These are phyloP conservation scores for Colletotrichum sp. DNA, from an alignment of 2,329 filamentous ascomycete species.

Conservation along the genomic window DNA sequence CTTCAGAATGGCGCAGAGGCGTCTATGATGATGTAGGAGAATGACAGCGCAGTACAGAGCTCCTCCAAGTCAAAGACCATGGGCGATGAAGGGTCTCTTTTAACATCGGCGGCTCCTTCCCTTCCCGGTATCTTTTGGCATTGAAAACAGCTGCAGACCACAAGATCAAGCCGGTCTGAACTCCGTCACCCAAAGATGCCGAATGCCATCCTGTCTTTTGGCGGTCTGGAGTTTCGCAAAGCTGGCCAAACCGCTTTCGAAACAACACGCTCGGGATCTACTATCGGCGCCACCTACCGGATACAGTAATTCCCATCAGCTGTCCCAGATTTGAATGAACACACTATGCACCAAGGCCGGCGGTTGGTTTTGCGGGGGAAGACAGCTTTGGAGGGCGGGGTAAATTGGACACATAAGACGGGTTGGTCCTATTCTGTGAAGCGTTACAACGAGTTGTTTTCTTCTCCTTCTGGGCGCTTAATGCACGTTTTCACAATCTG, in stretches of 20 bases:
- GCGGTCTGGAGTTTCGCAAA: conserved; percentile 1
- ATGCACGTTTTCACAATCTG: background rate
- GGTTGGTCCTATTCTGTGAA: background rate
- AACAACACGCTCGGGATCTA: background rate
- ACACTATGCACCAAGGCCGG: background rate
- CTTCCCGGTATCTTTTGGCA: background rate
- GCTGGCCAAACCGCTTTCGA: background rate
- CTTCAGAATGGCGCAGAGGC: background rate
- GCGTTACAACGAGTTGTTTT: background rate
- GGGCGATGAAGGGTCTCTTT: background rate
- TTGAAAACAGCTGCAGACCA: background rate
- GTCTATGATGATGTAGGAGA: background rate
- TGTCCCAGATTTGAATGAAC: background rate
- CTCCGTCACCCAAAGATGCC: background rate
- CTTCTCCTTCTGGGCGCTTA: background rate
- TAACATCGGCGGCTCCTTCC: conserved; percentile 1
- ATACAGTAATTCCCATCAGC: background rate
- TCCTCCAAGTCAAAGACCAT: background rate
- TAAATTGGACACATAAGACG: conserved; percentile 1
- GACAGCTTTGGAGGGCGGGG: background rate
- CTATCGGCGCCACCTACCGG: background rate
- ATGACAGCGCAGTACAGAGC: background rate
- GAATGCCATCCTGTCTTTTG: background rate
- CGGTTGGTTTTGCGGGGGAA: background rate
- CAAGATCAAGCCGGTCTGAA: background rate